phyloP scores from a whole-genome alignment of 768 basidiomycete species.

The Pleurotus ostreatus region DNA sequence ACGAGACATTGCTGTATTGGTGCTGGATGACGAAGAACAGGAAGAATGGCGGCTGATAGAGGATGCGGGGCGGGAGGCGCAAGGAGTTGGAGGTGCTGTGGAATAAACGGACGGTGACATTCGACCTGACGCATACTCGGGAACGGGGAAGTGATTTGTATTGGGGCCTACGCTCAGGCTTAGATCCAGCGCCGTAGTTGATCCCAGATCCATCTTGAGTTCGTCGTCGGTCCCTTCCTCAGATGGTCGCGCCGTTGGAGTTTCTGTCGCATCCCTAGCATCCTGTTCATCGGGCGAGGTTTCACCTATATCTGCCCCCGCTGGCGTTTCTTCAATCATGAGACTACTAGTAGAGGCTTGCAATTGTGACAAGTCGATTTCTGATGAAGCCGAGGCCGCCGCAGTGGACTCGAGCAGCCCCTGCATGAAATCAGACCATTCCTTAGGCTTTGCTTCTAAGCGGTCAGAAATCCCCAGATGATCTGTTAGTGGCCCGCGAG shows the following conservation, averaged over 20 bases:
- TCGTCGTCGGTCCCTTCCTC: conserved; percentile 29
- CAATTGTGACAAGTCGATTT: not conserved
- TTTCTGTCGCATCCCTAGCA: conserved; percentile 9
- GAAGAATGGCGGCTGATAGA: not conserved
- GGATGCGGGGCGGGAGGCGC: conserved; percentile 24
- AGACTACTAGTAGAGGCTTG: not conserved
- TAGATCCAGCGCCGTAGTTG: conserved; percentile 35
- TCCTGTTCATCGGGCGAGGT: not conserved
- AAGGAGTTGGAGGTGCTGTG: conserved; percentile 26
- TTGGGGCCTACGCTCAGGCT: conserved; percentile 31
- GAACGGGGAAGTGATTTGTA: conserved; percentile 36
- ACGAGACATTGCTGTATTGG: not conserved
- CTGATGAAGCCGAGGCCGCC: not conserved
- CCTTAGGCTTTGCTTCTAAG: not conserved
- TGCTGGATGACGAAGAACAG: not conserved
- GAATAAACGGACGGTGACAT: conserved; percentile 36
- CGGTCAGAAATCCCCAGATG: conserved; percentile 5
- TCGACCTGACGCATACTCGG: conserved; percentile 31
- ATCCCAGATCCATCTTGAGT: conserved; percentile 32
- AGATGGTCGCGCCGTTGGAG: conserved; percentile 30
- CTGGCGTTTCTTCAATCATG: not conserved
- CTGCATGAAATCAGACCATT: conserved; percentile 12
- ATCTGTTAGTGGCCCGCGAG: conserved; percentile 17
- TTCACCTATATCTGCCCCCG: not conserved
- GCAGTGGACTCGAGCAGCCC: conserved; percentile 5